These are phyloP conservation scores for Diospyros lotus DNA, from an alignment of 148 eudicot species.

Conservation along the genomic window DNA sequence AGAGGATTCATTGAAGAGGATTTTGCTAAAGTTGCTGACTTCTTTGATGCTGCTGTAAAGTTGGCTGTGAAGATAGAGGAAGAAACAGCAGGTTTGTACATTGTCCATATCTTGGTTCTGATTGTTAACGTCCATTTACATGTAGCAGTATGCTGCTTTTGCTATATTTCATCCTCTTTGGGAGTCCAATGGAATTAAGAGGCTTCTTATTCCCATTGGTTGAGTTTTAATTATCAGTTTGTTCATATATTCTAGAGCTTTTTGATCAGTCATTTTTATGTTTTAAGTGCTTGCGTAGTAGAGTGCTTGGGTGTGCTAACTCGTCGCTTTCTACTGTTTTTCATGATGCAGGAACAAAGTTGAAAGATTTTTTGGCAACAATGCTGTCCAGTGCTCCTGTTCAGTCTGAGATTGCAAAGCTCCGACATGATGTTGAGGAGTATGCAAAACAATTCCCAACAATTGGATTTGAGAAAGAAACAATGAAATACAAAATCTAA, in stretches of 20 bases:
- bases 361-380: conserved; percentile 87
- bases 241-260: neutral
- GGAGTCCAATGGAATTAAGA: neutral
- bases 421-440: conserved; percentile 78
- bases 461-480: conserved; percentile 86
- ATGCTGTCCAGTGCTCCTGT: conserved; percentile 52
- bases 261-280: neutral
- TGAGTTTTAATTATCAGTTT: neutral
- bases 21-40: conserved; percentile 90
- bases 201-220: neutral
- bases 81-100: conserved; percentile 52
- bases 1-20: conserved; percentile 95
- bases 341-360: conserved; percentile 63
- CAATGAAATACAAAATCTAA: conserved; percentile 91
- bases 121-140: neutral
- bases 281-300: neutral
- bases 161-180: neutral
- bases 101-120: neutral
- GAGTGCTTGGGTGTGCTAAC: neutral
- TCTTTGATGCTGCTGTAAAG: conserved; percentile 85
- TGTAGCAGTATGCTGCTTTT: neutral
- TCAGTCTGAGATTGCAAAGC: conserved; percentile 79
- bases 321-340: conserved; percentile 1
- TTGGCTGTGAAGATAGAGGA: conserved; percentile 77
- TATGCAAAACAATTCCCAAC: conserved; percentile 98